Percentiles rank a stretch among this genome's conserved stretches.
Evolutionary conservation across 2,329 filamentous ascomycete genomes (phyloP).

Genomic region (Colletotrichum sp.): DNA sequence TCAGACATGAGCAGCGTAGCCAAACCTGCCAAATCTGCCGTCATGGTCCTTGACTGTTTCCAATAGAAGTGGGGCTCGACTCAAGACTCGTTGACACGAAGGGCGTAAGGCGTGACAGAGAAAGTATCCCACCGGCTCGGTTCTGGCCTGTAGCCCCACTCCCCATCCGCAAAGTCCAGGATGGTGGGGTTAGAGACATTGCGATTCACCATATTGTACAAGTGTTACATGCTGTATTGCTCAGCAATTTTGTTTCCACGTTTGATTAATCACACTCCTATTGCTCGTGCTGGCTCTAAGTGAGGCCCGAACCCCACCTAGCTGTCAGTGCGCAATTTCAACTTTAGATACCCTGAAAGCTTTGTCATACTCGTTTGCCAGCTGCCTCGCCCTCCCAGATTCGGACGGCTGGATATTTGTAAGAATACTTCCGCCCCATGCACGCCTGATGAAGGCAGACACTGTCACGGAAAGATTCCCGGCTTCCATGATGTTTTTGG

Average conservation of each 20-base stretch:
- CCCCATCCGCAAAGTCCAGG: background rate
- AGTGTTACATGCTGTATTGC: background rate
- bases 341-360: background rate
- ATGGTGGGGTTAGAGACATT: background rate
- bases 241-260: background rate
- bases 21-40: background rate
- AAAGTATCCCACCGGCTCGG: background rate
- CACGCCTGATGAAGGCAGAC: background rate
- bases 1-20: background rate
- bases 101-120: background rate
- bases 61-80: background rate
- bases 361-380: background rate
- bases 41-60: background rate
- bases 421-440: background rate
- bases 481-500: background rate
- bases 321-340: background rate
- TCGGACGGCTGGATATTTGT: background rate
- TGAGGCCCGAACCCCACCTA: background rate
- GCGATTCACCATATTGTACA: background rate
- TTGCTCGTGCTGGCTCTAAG: background rate
- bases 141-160: background rate
- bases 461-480: background rate
- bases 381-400: background rate
- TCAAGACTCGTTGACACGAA: background rate
- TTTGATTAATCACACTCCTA: background rate